phyloP scores from a whole-genome alignment of 2,329 filamentous ascomycete species.

The Diaporthe vexans region DNA sequence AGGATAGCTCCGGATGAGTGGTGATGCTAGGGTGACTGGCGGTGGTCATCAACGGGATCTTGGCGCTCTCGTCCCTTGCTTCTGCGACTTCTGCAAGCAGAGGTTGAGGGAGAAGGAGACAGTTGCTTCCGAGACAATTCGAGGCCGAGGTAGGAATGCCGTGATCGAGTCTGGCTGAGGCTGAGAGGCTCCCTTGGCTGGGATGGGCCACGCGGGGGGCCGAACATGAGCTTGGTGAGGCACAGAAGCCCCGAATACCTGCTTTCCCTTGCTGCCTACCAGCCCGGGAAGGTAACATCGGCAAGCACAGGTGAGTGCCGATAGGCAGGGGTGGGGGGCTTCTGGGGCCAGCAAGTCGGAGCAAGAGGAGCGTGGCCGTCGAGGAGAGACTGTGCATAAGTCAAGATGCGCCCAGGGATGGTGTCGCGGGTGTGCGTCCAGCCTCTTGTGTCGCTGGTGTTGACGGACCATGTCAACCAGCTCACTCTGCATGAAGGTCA shows the following conservation, averaged over 20 bases:
- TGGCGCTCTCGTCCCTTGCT: conserved; percentile 17
- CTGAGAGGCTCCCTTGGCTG: conserved; percentile 25
- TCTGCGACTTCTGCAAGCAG: neutral
- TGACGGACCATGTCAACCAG: conserved; percentile 42
- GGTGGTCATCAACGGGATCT: conserved; percentile 3
- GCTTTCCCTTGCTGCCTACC: conserved; percentile 17
- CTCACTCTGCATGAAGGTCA: conserved; percentile 56
- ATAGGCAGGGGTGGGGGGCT: neutral
- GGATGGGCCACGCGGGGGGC: conserved; percentile 14
- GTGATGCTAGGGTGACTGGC: neutral
- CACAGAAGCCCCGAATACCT: neutral
- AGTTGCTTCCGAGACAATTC: conserved; percentile 12
- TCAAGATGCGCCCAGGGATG: conserved; percentile 20
- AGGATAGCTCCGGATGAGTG: too few relatives aligned
- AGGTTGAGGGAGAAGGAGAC: neutral
- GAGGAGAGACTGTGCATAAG: neutral
- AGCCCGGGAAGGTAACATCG: conserved; percentile 8
- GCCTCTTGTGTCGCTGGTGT: neutral
- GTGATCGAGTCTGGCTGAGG: conserved; percentile 10
- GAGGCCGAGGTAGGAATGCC: conserved; percentile 26
- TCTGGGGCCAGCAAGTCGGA: neutral
- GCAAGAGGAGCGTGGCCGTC: neutral
- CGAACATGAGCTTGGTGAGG: neutral
- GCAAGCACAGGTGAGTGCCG: conserved; percentile 25
- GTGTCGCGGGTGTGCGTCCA: neutral